A percentile compares a stretch with the other conserved stretches of the same genome.
Conservation (phyloP, 2,329 filamentous ascomycete species). For the Colletotrichum aenigma region DNA sequence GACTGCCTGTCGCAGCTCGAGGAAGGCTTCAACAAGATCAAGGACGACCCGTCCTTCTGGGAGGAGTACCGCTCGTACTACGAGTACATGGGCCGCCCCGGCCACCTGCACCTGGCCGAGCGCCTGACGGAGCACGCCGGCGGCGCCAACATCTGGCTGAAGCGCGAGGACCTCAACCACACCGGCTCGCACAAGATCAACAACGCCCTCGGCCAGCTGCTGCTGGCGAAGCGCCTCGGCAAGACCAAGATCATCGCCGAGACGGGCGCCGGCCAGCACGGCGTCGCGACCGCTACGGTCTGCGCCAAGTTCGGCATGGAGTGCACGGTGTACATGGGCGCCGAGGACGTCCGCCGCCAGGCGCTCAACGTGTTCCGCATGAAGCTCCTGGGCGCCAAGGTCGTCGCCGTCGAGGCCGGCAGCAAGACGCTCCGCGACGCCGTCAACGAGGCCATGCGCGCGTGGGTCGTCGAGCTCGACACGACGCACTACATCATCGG, state of each 20-base stretch:
- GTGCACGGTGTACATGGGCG: conserved; percentile 98
- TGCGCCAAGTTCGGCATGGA: conserved; percentile 99
- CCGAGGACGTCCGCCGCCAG: conserved; percentile 94
- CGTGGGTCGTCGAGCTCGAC: conserved; percentile 91
- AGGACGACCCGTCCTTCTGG: conserved; percentile 92
- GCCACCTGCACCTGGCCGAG: conserved; percentile 87
- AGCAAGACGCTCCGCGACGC: conserved; percentile 83
- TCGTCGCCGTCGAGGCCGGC: conserved; percentile 91
- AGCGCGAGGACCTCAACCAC: conserved; percentile 97
- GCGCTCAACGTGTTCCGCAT: conserved; percentile 98
- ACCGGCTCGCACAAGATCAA: conserved; percentile 99
- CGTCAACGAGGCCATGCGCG: conserved; percentile 93
- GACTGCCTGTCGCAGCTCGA: conserved; percentile 93
- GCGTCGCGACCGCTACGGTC: conserved; percentile 95
- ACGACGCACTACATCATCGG: conserved; percentile 99
- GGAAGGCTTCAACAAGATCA: conserved; percentile 85
- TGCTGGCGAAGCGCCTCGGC: conserved; percentile 83
- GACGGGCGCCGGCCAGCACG: conserved; percentile 96
- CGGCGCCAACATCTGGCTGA: conserved; percentile 96
- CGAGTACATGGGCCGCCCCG: conserved; percentile 94
- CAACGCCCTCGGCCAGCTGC: conserved; percentile 92
- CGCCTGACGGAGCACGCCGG: conserved; percentile 87
- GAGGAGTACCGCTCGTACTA: conserved; percentile 96
- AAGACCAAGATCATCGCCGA: conserved; percentile 98
- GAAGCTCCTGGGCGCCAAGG: conserved; percentile 90